Conservation (phyloP, 1,284 basidiomycete genomes). For the Ustilago sp. region DNA sequence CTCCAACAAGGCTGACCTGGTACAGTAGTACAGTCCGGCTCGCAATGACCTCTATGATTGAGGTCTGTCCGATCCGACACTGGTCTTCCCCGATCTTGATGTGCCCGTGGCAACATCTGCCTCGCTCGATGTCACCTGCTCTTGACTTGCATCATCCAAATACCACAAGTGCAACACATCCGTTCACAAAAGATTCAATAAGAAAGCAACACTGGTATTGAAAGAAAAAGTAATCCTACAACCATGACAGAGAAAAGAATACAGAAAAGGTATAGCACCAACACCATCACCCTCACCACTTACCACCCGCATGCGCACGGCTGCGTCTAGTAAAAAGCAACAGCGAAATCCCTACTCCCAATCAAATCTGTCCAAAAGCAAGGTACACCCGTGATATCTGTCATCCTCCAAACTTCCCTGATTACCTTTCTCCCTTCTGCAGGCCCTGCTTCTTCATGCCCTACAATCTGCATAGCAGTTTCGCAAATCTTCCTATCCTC, state of each 20-base stretch:
- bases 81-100: background rate
- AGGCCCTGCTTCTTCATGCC: conserved; percentile 39
- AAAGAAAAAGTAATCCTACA: conserved; percentile 2
- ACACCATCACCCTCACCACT: background rate
- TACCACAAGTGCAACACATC: background rate
- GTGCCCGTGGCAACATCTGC: background rate
- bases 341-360: conserved; percentile 28
- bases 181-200: too few species aligned
- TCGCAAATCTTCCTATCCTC: conserved; percentile 32
- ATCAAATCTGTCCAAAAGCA: conserved; percentile 42
- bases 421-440: conserved; percentile 32
- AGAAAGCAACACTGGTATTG: background rate
- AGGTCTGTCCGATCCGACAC: background rate
- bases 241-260: background rate
- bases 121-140: background rate
- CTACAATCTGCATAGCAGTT: conserved; percentile 42
- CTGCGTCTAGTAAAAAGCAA: conserved; percentile 31
- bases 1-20: background rate
- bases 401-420: conserved; percentile 36
- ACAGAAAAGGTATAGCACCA: background rate
- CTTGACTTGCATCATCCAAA: background rate
- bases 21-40: too few species aligned
- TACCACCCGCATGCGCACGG: background rate
- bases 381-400: conserved; percentile 30
- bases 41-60: background rate